phyloP scores from a whole-genome alignment of 2,329 filamentous ascomycete species.

The Aspergillus sergii region DNA sequence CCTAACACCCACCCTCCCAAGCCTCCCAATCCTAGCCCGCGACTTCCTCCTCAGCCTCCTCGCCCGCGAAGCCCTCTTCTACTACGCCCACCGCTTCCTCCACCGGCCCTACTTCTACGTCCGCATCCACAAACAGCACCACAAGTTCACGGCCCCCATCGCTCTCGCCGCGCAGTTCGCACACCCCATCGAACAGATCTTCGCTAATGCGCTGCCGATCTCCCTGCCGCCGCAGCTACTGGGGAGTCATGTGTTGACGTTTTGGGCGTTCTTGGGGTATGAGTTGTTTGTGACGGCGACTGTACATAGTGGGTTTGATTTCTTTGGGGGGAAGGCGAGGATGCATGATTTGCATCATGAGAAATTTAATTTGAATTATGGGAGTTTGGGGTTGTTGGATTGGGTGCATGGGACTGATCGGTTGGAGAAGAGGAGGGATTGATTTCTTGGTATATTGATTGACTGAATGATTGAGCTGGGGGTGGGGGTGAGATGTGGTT shows the following conservation, averaged over 20 bases:
- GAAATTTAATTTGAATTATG: constrained; percentile 58
- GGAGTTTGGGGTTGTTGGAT: constrained; percentile 56
- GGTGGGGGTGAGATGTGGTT: too few relatives aligned
- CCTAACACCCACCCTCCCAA: constrained; percentile 43
- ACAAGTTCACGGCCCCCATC: constrained; percentile 59
- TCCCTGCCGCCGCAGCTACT: constrained; percentile 53
- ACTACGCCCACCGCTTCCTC: constrained; percentile 58
- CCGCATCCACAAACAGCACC: constrained; percentile 59
- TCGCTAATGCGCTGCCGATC: constrained; percentile 58
- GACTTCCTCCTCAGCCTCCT: constrained; percentile 49
- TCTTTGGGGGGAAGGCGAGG: constrained; percentile 48
- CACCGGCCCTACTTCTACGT: constrained; percentile 54
- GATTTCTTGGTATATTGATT: neutral
- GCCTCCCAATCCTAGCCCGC: constrained; percentile 36
- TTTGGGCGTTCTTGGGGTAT: constrained; percentile 54
- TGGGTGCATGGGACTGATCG: constrained; percentile 57
- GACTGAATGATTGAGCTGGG: neutral
- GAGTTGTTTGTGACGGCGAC: constrained; percentile 56
- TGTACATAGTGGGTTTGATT: constrained; percentile 62
- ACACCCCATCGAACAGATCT: constrained; percentile 59
- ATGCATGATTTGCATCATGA: constrained; percentile 63
- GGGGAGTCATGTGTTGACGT: constrained; percentile 54
- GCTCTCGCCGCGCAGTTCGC: constrained; percentile 60
- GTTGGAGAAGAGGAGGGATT: neutral
- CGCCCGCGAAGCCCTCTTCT: constrained; percentile 57